Base-by-base conservation (phyloP, 129 eudicot genomes). In the Ambrosia artemisiifolia region DNA sequence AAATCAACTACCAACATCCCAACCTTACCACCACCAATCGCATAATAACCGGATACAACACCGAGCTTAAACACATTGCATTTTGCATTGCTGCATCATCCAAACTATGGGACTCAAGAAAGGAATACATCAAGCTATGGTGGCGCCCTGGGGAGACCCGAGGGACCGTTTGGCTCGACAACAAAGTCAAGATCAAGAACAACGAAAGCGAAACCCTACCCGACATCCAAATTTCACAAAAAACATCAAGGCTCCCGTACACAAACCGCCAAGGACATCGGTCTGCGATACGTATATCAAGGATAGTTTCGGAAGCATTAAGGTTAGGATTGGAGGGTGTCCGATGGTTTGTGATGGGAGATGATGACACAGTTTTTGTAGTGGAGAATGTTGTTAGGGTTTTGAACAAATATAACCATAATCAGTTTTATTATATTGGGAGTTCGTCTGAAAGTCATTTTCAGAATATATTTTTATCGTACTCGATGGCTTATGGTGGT, bases 281-380 rank as follows among this genome's bases (percentile, higher is more conserved):
- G 43, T 77, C 96, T 0, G 96, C 97, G 0, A 34, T 91, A 19
- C 82, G 97, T 65, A 84, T 91, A 35, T 84, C 97, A 0, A 83
- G 96, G 65, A 83, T 88, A 2, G 96, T 91, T 2, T 88, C 97
- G 0, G 97, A 91, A 86, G 88, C 96, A 1, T 34, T 86, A 12
- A 65, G 82, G 63, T 36, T 88, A 3, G 97, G 96, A 33, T 9
- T 88, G 63, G 64, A 81, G 50, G 87, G 82, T n/a, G 80, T 88
- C 32, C 70, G 96, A 72, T 88, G 97, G 97, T 88, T 91, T 42
- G 97, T 91, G 6, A 91, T 91, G 96, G 97, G 96, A 13, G 97
- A 91, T 36, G 97, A 91, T 62, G 97, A 91, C 63, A 91, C 97
- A 0, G 87, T 91, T 30, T 88, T 91, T 36, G 60, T 88, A 2